A percentile compares a stretch with the other conserved stretches of the same genome.
phyloP scores from a whole-genome alignment of 352 stramenopile genomes.

The Phytophthora vignae region DNA sequence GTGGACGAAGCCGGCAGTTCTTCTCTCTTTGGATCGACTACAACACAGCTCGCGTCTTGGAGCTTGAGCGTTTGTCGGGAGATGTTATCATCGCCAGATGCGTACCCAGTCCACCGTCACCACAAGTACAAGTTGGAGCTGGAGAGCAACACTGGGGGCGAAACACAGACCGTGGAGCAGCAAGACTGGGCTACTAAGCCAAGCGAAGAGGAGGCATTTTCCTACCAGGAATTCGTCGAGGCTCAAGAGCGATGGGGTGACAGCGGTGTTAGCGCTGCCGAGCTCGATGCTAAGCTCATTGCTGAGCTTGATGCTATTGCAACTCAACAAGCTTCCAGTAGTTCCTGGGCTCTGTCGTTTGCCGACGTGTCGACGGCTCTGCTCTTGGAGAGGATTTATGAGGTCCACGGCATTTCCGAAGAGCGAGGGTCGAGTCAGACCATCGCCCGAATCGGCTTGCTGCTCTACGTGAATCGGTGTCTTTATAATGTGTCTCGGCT shows the following conservation, averaged over 20 bases:
- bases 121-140: conserved; percentile 31
- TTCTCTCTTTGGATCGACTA: conserved; percentile 8
- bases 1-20: conserved; percentile 27
- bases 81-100: conserved; percentile 49
- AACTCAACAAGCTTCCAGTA: conserved; percentile 22
- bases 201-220: conserved; percentile 10
- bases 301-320: conserved; percentile 37
- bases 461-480: conserved; percentile 59
- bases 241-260: conserved; percentile 26
- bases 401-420: conserved; percentile 1
- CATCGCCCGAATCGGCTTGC: conserved; percentile 43
- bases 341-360: conserved; percentile 37
- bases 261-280: background rate
- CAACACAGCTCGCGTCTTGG: conserved; percentile 46
- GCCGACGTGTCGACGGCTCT: conserved; percentile 40
- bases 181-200: background rate
- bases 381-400: conserved; percentile 27
- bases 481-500: conserved; percentile 50
- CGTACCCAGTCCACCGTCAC: conserved; percentile 56
- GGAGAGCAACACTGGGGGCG: background rate
- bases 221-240: conserved; percentile 28
- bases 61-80: conserved; percentile 55
- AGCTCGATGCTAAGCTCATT: conserved; percentile 39
- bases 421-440: conserved; percentile 13
- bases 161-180: conserved; percentile 2